Evolutionary conservation across 768 basidiomycete species (phyloP).

Genomic region (Tylopilus cervinicoccineus): DNA sequence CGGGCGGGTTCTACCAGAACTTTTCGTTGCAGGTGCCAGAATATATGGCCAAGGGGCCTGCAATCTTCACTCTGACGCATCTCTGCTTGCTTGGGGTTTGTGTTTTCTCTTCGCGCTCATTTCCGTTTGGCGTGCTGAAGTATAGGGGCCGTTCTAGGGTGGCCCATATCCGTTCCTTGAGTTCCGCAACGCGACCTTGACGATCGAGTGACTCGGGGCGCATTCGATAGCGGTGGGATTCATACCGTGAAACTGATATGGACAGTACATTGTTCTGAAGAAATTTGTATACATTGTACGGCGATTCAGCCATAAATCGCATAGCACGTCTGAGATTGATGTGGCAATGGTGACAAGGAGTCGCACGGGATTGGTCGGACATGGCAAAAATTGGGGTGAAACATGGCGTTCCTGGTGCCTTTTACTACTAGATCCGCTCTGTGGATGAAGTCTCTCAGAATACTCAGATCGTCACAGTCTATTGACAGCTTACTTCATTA

Average conservation of each 20-base stretch:
- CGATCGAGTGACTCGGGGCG: conserved; percentile 12
- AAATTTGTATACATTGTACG: background rate
- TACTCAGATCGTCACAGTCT: too few species aligned
- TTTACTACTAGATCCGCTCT: too few species aligned
- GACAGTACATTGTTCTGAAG: background rate
- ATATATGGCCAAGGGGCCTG: conserved; percentile 14
- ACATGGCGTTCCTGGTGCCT: too few species aligned
- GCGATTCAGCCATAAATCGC: too few species aligned
- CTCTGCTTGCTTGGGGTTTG: conserved; percentile 30
- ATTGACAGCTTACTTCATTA: too few species aligned
- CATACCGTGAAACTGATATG: background rate
- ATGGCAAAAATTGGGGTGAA: too few species aligned
- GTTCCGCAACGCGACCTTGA: conserved; percentile 24
- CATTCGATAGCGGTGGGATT: background rate
- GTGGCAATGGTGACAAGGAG: too few species aligned
- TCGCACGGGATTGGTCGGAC: too few species aligned
- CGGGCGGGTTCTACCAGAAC: conserved; percentile 27
- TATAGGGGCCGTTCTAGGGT: conserved; percentile 8
- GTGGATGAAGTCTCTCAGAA: too few species aligned
- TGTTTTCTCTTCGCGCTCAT: background rate
- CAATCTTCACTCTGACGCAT: conserved; percentile 29
- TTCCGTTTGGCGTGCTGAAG: background rate
- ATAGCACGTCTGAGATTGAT: too few species aligned
- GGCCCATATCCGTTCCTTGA: conserved; percentile 26
- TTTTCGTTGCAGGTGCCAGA: conserved; percentile 19